A percentile compares a stretch with the other conserved stretches of the same genome.
Conservation (phyloP, 148 eudicot genomes). For the Vaccinium myrtillus region DNA sequence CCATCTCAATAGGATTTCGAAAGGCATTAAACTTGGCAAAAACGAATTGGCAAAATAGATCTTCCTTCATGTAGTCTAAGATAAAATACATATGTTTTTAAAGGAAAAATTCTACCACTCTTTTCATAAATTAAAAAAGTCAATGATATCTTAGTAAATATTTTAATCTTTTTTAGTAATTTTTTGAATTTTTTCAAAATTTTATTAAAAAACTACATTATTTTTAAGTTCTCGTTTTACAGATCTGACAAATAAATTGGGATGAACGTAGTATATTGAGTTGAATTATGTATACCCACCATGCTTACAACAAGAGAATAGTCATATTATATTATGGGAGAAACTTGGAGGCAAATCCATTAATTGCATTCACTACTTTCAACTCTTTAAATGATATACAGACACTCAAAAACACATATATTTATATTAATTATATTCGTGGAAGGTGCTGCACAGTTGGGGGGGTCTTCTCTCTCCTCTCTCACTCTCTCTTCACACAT, state of each 20-base stretch:
- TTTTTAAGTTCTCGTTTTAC: too few relatives aligned
- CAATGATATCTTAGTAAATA: too few relatives aligned
- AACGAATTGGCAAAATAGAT: too few relatives aligned
- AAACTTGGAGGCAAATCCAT: conserved; percentile 35
- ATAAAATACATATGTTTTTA: too few relatives aligned
- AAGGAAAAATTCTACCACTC: too few relatives aligned
- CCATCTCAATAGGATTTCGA: too few relatives aligned
- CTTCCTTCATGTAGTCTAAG: too few relatives aligned
- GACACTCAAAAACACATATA: conserved; percentile 5
- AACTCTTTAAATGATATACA: conserved; percentile 19
- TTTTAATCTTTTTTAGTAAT: background rate
- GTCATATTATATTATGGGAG: background rate
- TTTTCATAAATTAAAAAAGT: too few relatives aligned
- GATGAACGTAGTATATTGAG: background rate
- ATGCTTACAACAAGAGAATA: background rate
- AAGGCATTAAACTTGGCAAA: too few relatives aligned
- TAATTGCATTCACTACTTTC: conserved; percentile 28
- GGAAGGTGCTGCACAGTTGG: background rate
- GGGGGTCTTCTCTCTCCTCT: background rate
- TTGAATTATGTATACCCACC: background rate
- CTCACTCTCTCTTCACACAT: background rate
- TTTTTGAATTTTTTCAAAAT: background rate
- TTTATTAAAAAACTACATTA: too few relatives aligned
- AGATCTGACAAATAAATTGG: background rate
- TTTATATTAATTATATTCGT: background rate